Base-by-base conservation (phyloP, 2,329 filamentous ascomycete species). In the Penicillium sp. region DNA sequence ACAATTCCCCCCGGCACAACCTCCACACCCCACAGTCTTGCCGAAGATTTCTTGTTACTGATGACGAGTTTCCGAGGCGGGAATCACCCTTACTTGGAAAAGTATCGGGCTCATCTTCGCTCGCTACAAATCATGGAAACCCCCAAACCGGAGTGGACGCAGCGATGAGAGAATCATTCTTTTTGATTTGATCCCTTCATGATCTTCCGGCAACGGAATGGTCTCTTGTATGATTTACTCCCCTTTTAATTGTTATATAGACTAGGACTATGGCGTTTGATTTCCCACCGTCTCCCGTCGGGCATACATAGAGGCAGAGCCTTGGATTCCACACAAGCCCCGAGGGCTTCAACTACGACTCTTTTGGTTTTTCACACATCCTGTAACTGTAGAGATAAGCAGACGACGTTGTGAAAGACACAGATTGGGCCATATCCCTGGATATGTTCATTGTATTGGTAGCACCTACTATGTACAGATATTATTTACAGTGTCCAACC, bases 51-150 rank as follows among this genome's bases (percentile, higher is more conserved):
- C 13, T 18, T 73, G 46, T 57, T 69, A n/a, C 53, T 73, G 14
- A 46, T 73, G 40, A 64, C 53, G 43, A 72, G 60, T 36, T 68
- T 73, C 39, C 68, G 71, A 2, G 71, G 71, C 24, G 71, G 71
- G 4, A 71, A 69, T 29, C 71, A 73, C 51, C 71, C 71, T 6
- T 73, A 66, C 29, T 48, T 72, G 54, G 64, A 71, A 43, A 69
- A 68, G 44, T 72, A 67, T 44, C 66, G 63, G 45, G 60, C 63
- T 18, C 60, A 70, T 22, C 55, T 72, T 40, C 60, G 50, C 38
- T 60, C 65, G n/a, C 45, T 67, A 29, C 62, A 66, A 24, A 59
- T 61, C 10, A 50, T 59, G n/a, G 52, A 53, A 21, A 51, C 48
- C 38, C 52, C 56, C 32, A 40, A 46, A 14, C 43, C 53, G 16